These are phyloP conservation scores for Nymphaea colorata DNA, from an alignment of 164 flowering plant genomes.

Conservation along the genomic window DNA sequence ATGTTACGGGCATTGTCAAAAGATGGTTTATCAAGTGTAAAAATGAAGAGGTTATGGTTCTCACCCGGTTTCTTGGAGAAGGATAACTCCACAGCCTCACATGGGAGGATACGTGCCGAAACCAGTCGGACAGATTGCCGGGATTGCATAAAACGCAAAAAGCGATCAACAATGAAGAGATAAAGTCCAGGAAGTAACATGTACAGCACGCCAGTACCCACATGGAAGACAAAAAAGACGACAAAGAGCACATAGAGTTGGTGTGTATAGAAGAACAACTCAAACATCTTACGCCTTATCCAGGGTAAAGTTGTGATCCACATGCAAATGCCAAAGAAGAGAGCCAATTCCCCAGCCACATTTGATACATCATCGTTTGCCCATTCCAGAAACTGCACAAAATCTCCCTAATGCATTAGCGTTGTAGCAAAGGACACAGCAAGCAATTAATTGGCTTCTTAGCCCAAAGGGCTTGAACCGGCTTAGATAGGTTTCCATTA, in stretches of 20 bases:
- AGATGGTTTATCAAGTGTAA: not conserved
- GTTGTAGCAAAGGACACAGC: too few species aligned
- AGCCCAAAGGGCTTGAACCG: too few species aligned
- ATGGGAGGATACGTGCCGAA: slow-evolving; percentile 55
- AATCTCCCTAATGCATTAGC: too few species aligned
- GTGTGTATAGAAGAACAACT: slow-evolving; percentile 80
- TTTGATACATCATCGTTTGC: slow-evolving; percentile 28
- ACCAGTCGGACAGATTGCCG: slow-evolving; percentile 32
- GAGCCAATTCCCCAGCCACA: slow-evolving; percentile 64
- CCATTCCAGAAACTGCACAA: slow-evolving; percentile 63
- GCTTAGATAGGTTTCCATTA: too few species aligned
- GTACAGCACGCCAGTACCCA: slow-evolving; percentile 41
- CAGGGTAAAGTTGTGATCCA: slow-evolving; percentile 55
- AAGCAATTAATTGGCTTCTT: too few species aligned
- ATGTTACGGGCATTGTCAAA: too few species aligned
- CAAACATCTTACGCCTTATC: slow-evolving; percentile 51
- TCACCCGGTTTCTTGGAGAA: slow-evolving; percentile 60
- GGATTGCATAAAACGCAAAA: slow-evolving; percentile 65
- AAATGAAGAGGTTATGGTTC: not conserved
- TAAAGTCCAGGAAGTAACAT: slow-evolving; percentile 71
- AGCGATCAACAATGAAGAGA: slow-evolving; percentile 80
- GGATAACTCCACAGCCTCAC: slow-evolving; percentile 64
- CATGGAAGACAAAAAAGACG: slow-evolving; percentile 59
- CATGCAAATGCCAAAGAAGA: slow-evolving; percentile 37
- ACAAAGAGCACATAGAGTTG: slow-evolving; percentile 60